Base-by-base conservation (phyloP, 2,329 filamentous ascomycete species). In the Xylaria sp. region DNA sequence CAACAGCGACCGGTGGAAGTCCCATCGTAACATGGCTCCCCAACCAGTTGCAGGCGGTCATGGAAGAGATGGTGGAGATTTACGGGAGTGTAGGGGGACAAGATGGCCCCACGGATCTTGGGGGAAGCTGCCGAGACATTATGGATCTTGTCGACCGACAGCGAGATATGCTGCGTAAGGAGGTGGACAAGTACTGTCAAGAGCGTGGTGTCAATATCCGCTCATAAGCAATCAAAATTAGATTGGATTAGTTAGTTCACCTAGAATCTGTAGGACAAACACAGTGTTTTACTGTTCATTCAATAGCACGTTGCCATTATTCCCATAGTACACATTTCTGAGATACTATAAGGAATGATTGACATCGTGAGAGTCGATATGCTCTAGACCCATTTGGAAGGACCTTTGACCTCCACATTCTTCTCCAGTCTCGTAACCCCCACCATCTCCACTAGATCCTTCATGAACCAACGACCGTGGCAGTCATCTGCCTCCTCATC, bases 21-120 rank as follows among this genome's bases (percentile, higher is more conserved):
- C 92, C 92, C 3, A 94, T 95, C 69, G 91, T 94, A 18, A 94
- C 91, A 2, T 95, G 92, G 92, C 80, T 95, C 69, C 92, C 92
- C 2, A 95, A 94, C 79, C 92, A 95, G 82, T 84, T 95, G 56
- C 85, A 88, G 70, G 91, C 92, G 1, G 91, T 94, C 13, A 84
- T 95, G 79, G 83, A 85, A 13, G 85, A 93, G 76, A 94, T 94
- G 90, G 80, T 83, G 25, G 81, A 84, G 41, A 83, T 91, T 2
- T 86, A 86, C 72, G 81, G 81, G 34, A 80, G 78, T 64, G 81
- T 85, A 56, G 81, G 78, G 56, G 83, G 80, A 8, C 62, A 64
- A 18, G 48, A 52, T 48, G 77, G 77, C 65, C 78, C 72, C 52
- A 78, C 78, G 59, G 80, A 82, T 15, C 82, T 89, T 41, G 84